Percentiles rank a stretch among this genome's conserved stretches.
phyloP scores from a whole-genome alignment of 352 stramenopile species.

The Elongisporangium anandrum region DNA sequence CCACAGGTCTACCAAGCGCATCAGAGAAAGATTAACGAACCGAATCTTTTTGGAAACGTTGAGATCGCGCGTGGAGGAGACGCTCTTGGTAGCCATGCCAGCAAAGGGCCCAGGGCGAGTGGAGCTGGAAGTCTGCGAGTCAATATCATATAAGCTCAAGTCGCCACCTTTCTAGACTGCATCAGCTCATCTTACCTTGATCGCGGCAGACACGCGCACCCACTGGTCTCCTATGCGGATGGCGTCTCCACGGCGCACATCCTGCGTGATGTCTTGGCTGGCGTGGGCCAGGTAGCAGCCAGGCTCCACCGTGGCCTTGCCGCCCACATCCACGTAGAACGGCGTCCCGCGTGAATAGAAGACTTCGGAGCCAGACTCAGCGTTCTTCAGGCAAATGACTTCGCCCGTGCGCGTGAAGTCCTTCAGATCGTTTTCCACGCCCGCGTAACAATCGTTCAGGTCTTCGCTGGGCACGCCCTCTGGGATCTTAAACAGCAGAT shows the following conservation, averaged over 20 bases:
- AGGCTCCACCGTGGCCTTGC: constrained; percentile 63
- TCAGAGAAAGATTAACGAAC: constrained; percentile 6
- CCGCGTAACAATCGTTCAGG: constrained; percentile 78
- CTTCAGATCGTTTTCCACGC: constrained; percentile 73
- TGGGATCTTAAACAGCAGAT: constrained; percentile 38
- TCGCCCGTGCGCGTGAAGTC: constrained; percentile 68
- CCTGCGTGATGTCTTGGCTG: constrained; percentile 58
- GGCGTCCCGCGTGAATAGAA: constrained; percentile 62
- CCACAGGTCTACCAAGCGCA: not conserved
- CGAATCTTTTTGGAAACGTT: constrained; percentile 85
- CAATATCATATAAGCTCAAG: not conserved
- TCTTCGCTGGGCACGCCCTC: constrained; percentile 83
- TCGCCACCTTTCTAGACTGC: no score
- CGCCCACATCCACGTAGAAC: constrained; percentile 77
- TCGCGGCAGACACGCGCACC: constrained; percentile 73
- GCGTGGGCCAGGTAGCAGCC: constrained; percentile 63
- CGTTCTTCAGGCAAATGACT: constrained; percentile 85
- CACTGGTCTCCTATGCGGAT: constrained; percentile 76
- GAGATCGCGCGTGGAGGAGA: constrained; percentile 69
- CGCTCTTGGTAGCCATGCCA: constrained; percentile 67
- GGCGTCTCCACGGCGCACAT: constrained; percentile 73
- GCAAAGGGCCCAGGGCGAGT: constrained; percentile 62
- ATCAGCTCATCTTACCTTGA: constrained; percentile 33
- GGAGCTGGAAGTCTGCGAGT: constrained; percentile 48
- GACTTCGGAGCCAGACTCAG: constrained; percentile 69